Conservation (phyloP, 1,284 basidiomycete species). For the Ganoderma meredithae region DNA sequence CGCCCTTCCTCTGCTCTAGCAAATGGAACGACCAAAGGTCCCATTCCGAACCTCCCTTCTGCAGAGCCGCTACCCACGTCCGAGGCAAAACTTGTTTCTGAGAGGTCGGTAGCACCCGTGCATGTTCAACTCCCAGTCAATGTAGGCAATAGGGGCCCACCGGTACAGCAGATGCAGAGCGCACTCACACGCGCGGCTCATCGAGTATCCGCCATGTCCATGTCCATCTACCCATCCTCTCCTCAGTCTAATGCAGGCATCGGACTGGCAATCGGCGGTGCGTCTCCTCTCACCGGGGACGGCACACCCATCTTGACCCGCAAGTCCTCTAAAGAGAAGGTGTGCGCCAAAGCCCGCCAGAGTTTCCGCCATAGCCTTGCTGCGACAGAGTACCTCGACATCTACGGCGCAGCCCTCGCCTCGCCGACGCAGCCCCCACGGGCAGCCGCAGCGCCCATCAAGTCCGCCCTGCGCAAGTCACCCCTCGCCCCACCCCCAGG, state of each 20-base stretch:
- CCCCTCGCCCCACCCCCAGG: constrained; percentile 45
- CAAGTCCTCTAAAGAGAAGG: constrained; percentile 35
- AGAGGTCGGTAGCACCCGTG: constrained; percentile 10
- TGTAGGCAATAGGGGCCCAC: constrained; percentile 14
- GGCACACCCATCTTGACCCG: constrained; percentile 46
- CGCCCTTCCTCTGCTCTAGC: constrained; percentile 15
- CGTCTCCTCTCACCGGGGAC: constrained; percentile 53
- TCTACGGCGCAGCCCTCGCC: constrained; percentile 60
- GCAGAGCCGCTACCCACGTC: constrained; percentile 7
- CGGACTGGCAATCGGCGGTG: constrained; percentile 53
- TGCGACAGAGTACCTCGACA: constrained; percentile 26
- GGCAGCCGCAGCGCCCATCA: constrained; percentile 46
- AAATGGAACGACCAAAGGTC: background rate
- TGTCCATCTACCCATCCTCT: constrained; percentile 60
- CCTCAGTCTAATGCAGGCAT: constrained; percentile 48
- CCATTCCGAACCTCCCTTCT: background rate
- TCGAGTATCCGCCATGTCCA: constrained; percentile 59
- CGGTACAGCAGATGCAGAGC: constrained; percentile 34
- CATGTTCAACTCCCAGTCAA: constrained; percentile 15
- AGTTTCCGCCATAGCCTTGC: constrained; percentile 39
- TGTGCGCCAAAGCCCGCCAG: constrained; percentile 31
- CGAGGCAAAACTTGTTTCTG: constrained; percentile 6
- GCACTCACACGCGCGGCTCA: constrained; percentile 34
- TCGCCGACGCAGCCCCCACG: constrained; percentile 41
- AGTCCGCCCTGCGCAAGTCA: constrained; percentile 37